These are phyloP conservation scores for Solanum aculeatissimum DNA, from an alignment of 305 asterid genomes.

Conservation along the genomic window DNA sequence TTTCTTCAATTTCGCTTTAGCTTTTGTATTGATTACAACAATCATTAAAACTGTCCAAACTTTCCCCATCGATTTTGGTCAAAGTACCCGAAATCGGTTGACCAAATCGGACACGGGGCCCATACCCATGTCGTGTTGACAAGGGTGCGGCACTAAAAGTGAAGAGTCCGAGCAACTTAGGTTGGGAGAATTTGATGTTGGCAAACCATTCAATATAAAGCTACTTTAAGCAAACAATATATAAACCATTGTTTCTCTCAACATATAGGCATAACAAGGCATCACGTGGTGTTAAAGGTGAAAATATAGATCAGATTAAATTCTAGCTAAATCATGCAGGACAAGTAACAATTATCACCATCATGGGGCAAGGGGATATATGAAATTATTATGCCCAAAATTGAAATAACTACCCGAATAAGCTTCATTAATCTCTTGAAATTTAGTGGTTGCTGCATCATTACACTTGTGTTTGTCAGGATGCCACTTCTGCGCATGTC, in stretches of 20 bases:
- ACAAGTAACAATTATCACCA: background rate
- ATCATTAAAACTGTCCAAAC: too few relatives aligned
- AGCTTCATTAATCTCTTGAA: conserved; percentile 64
- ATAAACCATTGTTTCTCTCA: background rate
- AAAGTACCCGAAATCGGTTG: too few relatives aligned
- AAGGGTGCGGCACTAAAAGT: too few relatives aligned
- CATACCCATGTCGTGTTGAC: too few relatives aligned
- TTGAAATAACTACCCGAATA: conserved; percentile 32
- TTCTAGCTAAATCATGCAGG: background rate
- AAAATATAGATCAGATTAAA: background rate
- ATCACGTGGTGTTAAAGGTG: background rate
- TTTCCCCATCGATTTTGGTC: too few relatives aligned
- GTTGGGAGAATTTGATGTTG: background rate
- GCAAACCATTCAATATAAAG: background rate
- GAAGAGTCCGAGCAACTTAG: too few relatives aligned
- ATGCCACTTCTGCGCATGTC: conserved; percentile 59
- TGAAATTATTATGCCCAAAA: background rate
- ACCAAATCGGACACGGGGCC: too few relatives aligned
- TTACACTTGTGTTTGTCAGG: conserved; percentile 57
- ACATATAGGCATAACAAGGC: background rate
- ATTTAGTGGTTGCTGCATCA: conserved; percentile 35
- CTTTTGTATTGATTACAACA: too few relatives aligned
- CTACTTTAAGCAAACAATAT: background rate
- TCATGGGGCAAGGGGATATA: background rate
- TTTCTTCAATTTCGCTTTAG: too few relatives aligned